These are phyloP conservation scores for Alnus glutinosa DNA, from an alignment of 306 rosid species.

Conservation along the genomic window DNA sequence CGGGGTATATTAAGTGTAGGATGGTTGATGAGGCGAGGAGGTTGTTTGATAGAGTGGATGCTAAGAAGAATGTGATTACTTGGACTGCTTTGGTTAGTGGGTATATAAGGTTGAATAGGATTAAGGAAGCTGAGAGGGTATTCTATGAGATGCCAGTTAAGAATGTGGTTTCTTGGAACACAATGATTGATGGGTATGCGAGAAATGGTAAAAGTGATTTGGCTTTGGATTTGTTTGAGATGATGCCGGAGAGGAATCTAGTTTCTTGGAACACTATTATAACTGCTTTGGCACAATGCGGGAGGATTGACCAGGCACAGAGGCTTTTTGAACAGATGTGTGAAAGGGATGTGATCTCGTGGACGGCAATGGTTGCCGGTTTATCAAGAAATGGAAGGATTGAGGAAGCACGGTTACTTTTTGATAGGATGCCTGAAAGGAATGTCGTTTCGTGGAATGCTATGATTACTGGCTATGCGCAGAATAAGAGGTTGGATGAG, in stretches of 20 bases:
- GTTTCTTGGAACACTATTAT: constrained; percentile 53
- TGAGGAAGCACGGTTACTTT: constrained; percentile 47
- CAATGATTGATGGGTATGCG: constrained; percentile 54
- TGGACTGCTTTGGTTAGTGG: constrained; percentile 57
- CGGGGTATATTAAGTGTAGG: constrained; percentile 39
- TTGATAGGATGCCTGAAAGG: constrained; percentile 41
- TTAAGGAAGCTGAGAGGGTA: constrained; percentile 43
- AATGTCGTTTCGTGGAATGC: constrained; percentile 58
- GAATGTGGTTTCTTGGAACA: constrained; percentile 56
- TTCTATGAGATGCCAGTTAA: constrained; percentile 48
- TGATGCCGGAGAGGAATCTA: constrained; percentile 50
- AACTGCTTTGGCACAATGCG: constrained; percentile 31
- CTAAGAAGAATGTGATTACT: constrained; percentile 50
- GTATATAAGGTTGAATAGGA: constrained; percentile 30
- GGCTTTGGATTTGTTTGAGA: constrained; percentile 41
- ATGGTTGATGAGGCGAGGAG: constrained; percentile 46
- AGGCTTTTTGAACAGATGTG: constrained; percentile 42
- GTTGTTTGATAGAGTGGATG: constrained; percentile 45
- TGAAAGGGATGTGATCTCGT: constrained; percentile 48
- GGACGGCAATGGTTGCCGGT: constrained; percentile 49
- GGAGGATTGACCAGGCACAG: constrained; percentile 41
- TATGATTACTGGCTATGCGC: constrained; percentile 45
- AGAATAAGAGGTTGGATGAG: constrained; percentile 37
- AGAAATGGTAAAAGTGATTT: constrained; percentile 27
- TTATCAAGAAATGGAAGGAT: constrained; percentile 43